Base-by-base conservation (phyloP, 2,329 filamentous ascomycete species). In the Xylaria hypoxylon region DNA sequence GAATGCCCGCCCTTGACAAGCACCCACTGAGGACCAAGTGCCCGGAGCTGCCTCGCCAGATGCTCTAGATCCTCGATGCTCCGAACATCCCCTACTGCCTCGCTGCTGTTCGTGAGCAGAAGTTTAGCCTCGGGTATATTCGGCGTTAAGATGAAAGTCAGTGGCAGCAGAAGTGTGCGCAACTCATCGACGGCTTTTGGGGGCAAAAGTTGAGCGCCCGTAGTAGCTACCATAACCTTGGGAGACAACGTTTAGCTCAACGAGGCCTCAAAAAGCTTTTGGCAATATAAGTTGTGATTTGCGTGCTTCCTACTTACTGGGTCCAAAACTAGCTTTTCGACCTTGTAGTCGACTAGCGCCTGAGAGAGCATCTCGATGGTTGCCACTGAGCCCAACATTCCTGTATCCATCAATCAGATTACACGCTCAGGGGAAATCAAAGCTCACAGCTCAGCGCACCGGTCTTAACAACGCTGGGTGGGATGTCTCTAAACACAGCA, bases 161-260 rank as follows among this genome's bases (percentile, higher is more conserved):
- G 77, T 0, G 90, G 89, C 8, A 95, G 82, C 4, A 96, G 80
- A 13, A 85, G 80, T 15, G 82, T 77, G 56, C 87, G 83, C 56
- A 95, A 80, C 7, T 85, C 84, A 11, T 82, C 77, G 35, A 93
- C 82, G n/a, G 92, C 91, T 8, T 86, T 82, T 42, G 85, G 77
- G 0, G 90, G 89, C 19, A 95, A 84, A 1, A 96, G 84, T 68
- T 87, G 82, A 8, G 90, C 86, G 26, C 92, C 92, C n/a, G 89
- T 92, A 0, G 92, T 95, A 31, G 92, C 91, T 10, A 97, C 88
- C 94, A 98, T 97, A 64, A 98, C 94, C 93, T 96, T 71, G 4
- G 3, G 3, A 53, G 13, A 28, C 10, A 62, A 63, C 65, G 57
- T 61, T 45, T 45, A 58, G 52, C 28, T 45, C 26, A 48, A 17